Evolutionary conservation across 805 yeast genomes (phyloP).

Genomic region (Sugiyamaella lignohabitans): DNA sequence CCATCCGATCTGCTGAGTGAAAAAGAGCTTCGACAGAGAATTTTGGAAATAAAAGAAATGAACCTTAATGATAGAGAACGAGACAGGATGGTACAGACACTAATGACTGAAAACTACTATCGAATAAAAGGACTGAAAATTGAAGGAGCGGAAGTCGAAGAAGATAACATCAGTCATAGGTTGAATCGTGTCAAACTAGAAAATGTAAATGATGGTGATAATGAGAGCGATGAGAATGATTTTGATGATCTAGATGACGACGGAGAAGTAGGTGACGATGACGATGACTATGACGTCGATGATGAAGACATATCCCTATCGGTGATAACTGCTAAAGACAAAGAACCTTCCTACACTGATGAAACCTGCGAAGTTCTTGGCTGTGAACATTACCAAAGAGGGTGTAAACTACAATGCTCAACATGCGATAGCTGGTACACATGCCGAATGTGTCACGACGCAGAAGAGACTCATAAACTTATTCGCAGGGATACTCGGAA

Average conservation of each 20-base stretch:
- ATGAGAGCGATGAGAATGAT: conserved; percentile 13
- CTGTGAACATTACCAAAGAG: conserved; percentile 75
- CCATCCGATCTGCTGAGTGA: conserved; percentile 9
- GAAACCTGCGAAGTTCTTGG: conserved; percentile 42
- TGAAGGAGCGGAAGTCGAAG: not conserved
- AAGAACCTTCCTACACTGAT: conserved; percentile 46
- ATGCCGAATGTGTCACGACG: conserved; percentile 81
- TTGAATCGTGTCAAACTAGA: too few relatives aligned
- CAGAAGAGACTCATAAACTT: conserved; percentile 54
- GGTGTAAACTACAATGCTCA: conserved; percentile 78
- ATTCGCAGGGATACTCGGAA: conserved; percentile 53
- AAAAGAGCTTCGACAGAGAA: conserved; percentile 25
- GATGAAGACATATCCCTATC: conserved; percentile 23
- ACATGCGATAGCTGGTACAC: conserved; percentile 68
- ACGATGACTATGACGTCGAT: conserved; percentile 18
- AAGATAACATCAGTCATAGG: not conserved
- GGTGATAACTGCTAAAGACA: conserved; percentile 41
- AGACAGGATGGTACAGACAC: conserved; percentile 30
- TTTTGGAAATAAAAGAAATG: conserved; percentile 25
- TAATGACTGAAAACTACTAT: conserved; percentile 33
- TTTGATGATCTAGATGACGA: conserved; percentile 15
- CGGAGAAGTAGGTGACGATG: conserved; percentile 11
- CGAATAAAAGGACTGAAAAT: conserved; percentile 12
- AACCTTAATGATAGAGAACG: conserved; percentile 31
- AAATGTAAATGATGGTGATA: not conserved